Conservation (phyloP, 305 asterid species). For the Rubia tinctorum region DNA sequence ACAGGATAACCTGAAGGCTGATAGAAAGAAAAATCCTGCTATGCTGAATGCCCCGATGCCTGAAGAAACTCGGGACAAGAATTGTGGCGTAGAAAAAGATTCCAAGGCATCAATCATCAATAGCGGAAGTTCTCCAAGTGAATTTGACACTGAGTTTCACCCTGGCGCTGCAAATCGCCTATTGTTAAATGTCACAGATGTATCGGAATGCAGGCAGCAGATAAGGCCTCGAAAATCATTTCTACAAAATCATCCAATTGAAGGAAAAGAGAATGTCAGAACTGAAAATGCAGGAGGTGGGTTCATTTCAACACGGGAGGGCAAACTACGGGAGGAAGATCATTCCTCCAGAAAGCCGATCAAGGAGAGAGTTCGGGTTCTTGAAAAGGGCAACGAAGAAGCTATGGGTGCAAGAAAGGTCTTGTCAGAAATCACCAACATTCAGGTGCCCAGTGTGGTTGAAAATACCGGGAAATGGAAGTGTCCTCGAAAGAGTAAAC, state of each 20-base stretch:
- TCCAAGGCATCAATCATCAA: background rate
- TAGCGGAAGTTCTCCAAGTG: slow-evolving; percentile 13
- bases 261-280: slow-evolving; percentile 40
- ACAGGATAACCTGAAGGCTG: slow-evolving; percentile 37
- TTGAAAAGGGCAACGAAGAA: slow-evolving; percentile 17
- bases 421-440: slow-evolving; percentile 52
- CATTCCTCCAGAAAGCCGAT: slow-evolving; percentile 19
- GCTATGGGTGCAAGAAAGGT: slow-evolving; percentile 30
- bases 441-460: slow-evolving; percentile 20
- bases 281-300: slow-evolving; percentile 37
- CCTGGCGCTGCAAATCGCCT: slow-evolving; percentile 15
- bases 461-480: slow-evolving; percentile 67
- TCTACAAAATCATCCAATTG: slow-evolving; percentile 15
- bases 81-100: slow-evolving; percentile 20
- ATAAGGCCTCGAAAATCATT: slow-evolving; percentile 13
- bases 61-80: slow-evolving; percentile 14
- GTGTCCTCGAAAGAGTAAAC: slow-evolving; percentile 74
- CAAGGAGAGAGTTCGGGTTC: slow-evolving; percentile 13
- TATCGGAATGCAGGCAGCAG: slow-evolving; percentile 14
- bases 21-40: slow-evolving; percentile 20
- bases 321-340: slow-evolving; percentile 21
- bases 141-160: slow-evolving; percentile 12
- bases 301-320: slow-evolving; percentile 58
- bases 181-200: slow-evolving; percentile 8
- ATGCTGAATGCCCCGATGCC: slow-evolving; percentile 15